Evolutionary conservation across 78 protist genomes (phyloP).

Genomic region (Anaeramoeba flamelloides): DNA sequence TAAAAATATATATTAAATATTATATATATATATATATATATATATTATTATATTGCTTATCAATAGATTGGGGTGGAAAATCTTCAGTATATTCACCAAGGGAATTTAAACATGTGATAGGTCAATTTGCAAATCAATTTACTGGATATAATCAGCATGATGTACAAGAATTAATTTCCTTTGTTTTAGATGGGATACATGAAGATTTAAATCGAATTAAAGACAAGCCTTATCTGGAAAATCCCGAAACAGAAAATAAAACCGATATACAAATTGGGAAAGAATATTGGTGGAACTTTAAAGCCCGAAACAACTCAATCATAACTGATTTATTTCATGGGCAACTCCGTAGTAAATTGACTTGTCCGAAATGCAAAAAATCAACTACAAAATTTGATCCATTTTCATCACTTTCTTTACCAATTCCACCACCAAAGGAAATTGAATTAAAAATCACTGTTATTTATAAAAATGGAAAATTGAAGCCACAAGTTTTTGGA

Average conservation of each 20-base stretch:
- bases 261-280: no score
- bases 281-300: no score
- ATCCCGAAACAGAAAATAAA: not conserved
- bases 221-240: constrained; percentile 7
- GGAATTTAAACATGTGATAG: constrained; percentile 16
- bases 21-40: no score
- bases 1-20: no score
- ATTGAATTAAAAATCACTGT: no score
- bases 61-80: constrained; percentile 22
- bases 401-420: no score
- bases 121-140: not conserved
- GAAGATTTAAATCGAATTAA: constrained; percentile 23
- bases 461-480: no score
- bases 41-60: no score
- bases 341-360: constrained; percentile 2
- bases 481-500: no score
- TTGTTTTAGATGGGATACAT: constrained; percentile 15
- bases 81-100: constrained; percentile 23
- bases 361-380: constrained; percentile 13
- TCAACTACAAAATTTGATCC: no score
- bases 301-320: constrained; percentile 11
- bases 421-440: no score
- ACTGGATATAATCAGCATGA: constrained; percentile 25
- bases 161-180: constrained; percentile 15
- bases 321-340: constrained; percentile 18